Evolutionary conservation across 2,329 filamentous ascomycete genomes (phyloP).

Genomic region (Albifimbria verrucaria): DNA sequence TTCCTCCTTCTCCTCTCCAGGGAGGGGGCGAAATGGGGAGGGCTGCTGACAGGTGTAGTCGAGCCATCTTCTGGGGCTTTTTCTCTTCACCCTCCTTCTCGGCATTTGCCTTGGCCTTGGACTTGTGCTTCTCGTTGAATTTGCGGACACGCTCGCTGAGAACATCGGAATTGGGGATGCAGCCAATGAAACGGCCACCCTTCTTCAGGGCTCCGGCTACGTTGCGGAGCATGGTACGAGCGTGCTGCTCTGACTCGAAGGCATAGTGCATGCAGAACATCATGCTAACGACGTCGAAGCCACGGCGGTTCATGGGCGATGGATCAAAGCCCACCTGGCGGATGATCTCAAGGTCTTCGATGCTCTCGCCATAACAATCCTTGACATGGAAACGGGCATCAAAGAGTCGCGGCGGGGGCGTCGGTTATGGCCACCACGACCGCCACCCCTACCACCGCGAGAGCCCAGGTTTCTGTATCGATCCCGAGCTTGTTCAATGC

Average conservation of each 20-base stretch:
- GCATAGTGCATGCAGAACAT: slow-evolving; percentile 99
- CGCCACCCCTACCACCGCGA: slow-evolving; percentile 52
- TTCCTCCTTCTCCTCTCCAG: background rate
- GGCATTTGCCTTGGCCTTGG: slow-evolving; percentile 39
- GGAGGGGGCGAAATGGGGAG: background rate
- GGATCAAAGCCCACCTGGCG: slow-evolving; percentile 83
- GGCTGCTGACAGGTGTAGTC: slow-evolving; percentile 3
- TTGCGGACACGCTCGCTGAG: slow-evolving; percentile 74
- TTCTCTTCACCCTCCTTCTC: slow-evolving; percentile 23
- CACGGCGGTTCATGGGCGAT: slow-evolving; percentile 68
- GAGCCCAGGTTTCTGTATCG: slow-evolving; percentile 72
- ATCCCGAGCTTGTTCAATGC: slow-evolving; percentile 84
- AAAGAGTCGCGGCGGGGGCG: slow-evolving; percentile 61
- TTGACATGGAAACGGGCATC: slow-evolving; percentile 86
- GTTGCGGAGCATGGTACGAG: slow-evolving; percentile 88
- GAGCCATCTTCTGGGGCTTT: slow-evolving; percentile 15
- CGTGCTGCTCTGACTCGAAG: slow-evolving; percentile 88
- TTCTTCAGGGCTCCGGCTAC: slow-evolving; percentile 89
- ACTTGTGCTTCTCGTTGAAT: slow-evolving; percentile 58
- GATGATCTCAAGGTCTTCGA: slow-evolving; percentile 79
- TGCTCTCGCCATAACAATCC: slow-evolving; percentile 84
- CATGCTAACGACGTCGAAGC: slow-evolving; percentile 95
- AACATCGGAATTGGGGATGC: slow-evolving; percentile 95
- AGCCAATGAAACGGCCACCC: slow-evolving; percentile 89
- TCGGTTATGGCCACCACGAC: slow-evolving; percentile 41